A percentile compares a stretch with the other conserved stretches of the same genome.
Evolutionary conservation across 2,329 filamentous ascomycete species (phyloP).

Genomic region (Sporothrix brunneoviolacea): DNA sequence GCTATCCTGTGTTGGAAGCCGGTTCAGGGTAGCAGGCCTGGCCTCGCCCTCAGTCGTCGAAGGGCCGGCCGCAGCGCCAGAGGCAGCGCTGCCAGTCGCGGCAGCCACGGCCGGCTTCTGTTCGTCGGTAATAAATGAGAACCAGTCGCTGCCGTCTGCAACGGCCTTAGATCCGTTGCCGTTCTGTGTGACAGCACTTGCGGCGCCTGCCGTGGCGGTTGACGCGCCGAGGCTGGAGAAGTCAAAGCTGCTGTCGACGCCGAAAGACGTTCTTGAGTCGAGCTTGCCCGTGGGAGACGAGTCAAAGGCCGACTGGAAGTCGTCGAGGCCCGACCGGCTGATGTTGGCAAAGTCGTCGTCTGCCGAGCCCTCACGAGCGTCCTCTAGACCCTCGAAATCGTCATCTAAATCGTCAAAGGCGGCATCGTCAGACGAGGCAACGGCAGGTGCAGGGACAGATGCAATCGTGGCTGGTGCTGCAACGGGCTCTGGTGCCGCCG

Average conservation of each 20-base stretch:
- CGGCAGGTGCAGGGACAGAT: conserved; percentile 24
- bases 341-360: conserved; percentile 76
- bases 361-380: conserved; percentile 72
- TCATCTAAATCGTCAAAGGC: conserved; percentile 71
- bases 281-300: conserved; percentile 54
- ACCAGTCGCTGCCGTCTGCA: conserved; percentile 67
- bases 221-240: conserved; percentile 42
- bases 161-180: conserved; percentile 28
- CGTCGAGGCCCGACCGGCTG: conserved; percentile 62
- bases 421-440: conserved; percentile 36
- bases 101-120: conserved; percentile 20
- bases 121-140: conserved; percentile 2
- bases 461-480: conserved; percentile 20
- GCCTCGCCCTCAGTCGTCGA: conserved; percentile 18
- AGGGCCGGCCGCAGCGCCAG: conserved; percentile 7
- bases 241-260: conserved; percentile 52
- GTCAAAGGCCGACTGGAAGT: conserved; percentile 79
- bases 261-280: conserved; percentile 36
- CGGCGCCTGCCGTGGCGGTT: conserved; percentile 21
- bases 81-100: conserved; percentile 17
- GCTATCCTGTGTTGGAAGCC: conserved; percentile 65
- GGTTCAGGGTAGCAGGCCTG: conserved; percentile 37
- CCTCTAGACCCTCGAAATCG: conserved; percentile 75
- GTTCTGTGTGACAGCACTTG: conserved; percentile 25
- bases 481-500: neutral